Conservation (phyloP, 768 basidiomycete genomes). For the Mycena venus region DNA sequence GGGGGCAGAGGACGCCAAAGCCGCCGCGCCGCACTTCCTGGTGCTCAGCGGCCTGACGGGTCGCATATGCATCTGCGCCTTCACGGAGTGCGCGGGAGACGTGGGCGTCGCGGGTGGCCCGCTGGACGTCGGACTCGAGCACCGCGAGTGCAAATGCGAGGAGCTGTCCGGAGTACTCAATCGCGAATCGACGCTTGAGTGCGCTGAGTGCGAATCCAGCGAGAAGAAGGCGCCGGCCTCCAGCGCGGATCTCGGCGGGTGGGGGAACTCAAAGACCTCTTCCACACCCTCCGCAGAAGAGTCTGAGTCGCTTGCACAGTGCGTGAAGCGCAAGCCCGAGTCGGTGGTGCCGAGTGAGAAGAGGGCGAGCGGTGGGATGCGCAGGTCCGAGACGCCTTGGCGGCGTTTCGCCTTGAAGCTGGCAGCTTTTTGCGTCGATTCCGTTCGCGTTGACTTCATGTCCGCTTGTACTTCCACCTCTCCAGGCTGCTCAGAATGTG, state of each 20-base stretch:
- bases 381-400: constrained; percentile 28
- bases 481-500: too few species aligned
- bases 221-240: background rate
- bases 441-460: background rate
- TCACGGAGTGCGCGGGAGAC: background rate
- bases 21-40: background rate
- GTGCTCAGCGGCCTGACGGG: background rate
- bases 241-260: background rate
- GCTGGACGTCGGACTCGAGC: background rate
- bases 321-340: background rate
- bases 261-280: background rate
- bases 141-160: background rate
- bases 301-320: background rate
- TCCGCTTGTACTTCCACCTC: background rate
- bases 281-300: background rate
- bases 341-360: background rate
- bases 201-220: background rate
- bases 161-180: background rate
- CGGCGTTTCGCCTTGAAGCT: constrained; percentile 24
- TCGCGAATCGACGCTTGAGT: background rate
- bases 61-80: background rate
- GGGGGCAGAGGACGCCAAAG: too few species aligned
- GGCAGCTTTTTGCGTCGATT: background rate
- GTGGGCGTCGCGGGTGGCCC: constrained; percentile 1
- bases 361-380: background rate